Evolutionary conservation across 75 land plant genomes (phyloP).

Genomic region (Gnetum montanum): DNA sequence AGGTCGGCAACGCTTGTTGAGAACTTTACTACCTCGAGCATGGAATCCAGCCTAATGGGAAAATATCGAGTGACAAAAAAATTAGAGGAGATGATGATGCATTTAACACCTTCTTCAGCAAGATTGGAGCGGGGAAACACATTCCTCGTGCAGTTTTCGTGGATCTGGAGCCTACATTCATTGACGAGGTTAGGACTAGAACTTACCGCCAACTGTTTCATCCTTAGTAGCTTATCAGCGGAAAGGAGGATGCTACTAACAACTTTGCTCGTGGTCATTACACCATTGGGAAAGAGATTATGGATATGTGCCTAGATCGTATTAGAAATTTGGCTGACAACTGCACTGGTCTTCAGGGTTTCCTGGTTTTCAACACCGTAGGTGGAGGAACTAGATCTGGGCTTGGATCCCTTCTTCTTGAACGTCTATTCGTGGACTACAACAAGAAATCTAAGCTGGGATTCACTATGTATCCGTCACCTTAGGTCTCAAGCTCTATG

Average conservation of each 20-base stretch:
- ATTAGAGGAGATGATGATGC: constrained; percentile 5
- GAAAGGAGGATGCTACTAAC: constrained; percentile 36
- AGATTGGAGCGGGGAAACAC: constrained; percentile 17
- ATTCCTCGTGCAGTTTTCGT: constrained; percentile 13
- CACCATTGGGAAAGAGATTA: constrained; percentile 54
- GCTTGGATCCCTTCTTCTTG: too few relatives aligned
- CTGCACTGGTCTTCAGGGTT: too few relatives aligned
- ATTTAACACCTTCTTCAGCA: too few relatives aligned
- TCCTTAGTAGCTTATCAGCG: constrained; percentile 33
- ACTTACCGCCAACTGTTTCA: too few relatives aligned
- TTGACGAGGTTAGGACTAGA: constrained; percentile 25
- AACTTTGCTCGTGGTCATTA: too few relatives aligned
- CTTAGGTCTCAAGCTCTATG: constrained; percentile 51
- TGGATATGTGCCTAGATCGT: too few relatives aligned
- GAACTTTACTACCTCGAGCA: too few relatives aligned
- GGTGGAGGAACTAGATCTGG: too few relatives aligned
- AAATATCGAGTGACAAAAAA: constrained; percentile 22
- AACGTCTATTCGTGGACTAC: constrained; percentile 57
- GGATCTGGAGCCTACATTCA: constrained; percentile 28
- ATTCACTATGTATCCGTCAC: constrained; percentile 67
- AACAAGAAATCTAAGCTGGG: constrained; percentile 42
- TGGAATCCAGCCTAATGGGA: constrained; percentile 26
- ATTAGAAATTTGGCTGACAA: too few relatives aligned
- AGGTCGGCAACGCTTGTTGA: too few relatives aligned
- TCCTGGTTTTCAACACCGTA: too few relatives aligned